These are phyloP conservation scores for Castanopsis chinensis DNA, from an alignment of 306 rosid species.

Conservation along the genomic window DNA sequence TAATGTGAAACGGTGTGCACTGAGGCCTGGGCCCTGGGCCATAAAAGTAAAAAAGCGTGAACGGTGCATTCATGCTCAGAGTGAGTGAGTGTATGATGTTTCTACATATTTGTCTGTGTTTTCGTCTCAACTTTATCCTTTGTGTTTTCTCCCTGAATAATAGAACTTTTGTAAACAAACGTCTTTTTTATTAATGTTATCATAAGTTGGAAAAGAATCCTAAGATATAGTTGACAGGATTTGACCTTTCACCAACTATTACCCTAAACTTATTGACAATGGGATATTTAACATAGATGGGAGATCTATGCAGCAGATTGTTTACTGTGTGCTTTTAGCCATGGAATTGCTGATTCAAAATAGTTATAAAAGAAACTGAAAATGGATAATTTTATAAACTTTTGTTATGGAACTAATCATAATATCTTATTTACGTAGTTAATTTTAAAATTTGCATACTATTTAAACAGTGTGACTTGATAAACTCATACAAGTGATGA, in stretches of 20 bases:
- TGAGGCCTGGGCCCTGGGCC: neutral
- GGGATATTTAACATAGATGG: neutral
- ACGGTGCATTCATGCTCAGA: neutral
- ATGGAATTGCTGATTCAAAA: too few species aligned
- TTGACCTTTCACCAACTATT: conserved; percentile 47
- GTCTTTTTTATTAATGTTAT: neutral
- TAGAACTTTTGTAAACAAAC: too few species aligned
- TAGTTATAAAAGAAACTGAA: too few species aligned
- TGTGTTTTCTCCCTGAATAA: too few species aligned
- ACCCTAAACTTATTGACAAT: neutral
- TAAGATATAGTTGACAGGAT: conserved; percentile 38
- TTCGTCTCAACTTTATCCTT: neutral
- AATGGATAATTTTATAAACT: too few species aligned
- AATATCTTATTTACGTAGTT: too few species aligned
- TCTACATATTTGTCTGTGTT: neutral
- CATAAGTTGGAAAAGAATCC: conserved; percentile 51
- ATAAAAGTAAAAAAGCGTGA: neutral
- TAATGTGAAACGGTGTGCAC: neutral
- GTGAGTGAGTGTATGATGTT: neutral
- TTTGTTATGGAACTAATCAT: too few species aligned
- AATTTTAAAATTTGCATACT: too few species aligned
- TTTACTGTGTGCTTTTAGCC: too few species aligned
- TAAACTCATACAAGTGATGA: too few species aligned
- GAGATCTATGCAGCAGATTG: neutral
- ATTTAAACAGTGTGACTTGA: too few species aligned